Conservation (phyloP, 139 green algal species). For the Parachlorella kessleri region DNA sequence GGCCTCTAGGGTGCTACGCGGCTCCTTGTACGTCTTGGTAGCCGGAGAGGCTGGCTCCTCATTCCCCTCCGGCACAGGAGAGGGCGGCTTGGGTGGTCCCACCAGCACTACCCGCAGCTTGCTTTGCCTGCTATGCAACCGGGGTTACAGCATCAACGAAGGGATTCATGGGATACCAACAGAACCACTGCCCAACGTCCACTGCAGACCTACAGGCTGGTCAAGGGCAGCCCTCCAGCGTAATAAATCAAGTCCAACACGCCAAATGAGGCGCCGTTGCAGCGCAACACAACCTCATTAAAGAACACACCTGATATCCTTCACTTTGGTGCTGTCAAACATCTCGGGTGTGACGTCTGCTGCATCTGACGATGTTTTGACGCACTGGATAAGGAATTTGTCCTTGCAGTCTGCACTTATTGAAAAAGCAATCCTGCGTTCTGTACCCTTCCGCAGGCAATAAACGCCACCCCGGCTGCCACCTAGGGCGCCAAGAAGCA, state of each 20-base stretch:
- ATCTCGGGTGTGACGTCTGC: slow-evolving; percentile 50
- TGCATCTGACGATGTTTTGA: slow-evolving; percentile 19
- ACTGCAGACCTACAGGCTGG: too few species aligned
- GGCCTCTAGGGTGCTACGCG: neutral
- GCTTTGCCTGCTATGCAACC: slow-evolving; percentile 54
- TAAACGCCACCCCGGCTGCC: too few species aligned
- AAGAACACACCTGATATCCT: slow-evolving; percentile 45
- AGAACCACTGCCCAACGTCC: too few species aligned
- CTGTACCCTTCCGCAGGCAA: too few species aligned
- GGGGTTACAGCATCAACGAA: too few species aligned
- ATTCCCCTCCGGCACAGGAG: slow-evolving; percentile 63
- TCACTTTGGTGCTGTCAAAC: slow-evolving; percentile 51
- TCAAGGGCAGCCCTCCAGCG: too few species aligned
- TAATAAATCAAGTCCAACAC: too few species aligned
- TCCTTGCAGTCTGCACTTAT: slow-evolving; percentile 60
- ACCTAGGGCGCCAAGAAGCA: too few species aligned
- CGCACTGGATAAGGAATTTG: slow-evolving; percentile 85
- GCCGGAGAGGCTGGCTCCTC: slow-evolving; percentile 29
- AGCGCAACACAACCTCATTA: neutral
- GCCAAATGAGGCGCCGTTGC: neutral
- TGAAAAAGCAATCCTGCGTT: neutral
- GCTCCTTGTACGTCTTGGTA: neutral
- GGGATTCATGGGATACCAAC: too few species aligned
- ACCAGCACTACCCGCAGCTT: slow-evolving; percentile 73
- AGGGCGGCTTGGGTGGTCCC: slow-evolving; percentile 63